Evolutionary conservation across 2,329 filamentous ascomycete genomes (phyloP).

Genomic region (Neocucurbitaria cava): DNA sequence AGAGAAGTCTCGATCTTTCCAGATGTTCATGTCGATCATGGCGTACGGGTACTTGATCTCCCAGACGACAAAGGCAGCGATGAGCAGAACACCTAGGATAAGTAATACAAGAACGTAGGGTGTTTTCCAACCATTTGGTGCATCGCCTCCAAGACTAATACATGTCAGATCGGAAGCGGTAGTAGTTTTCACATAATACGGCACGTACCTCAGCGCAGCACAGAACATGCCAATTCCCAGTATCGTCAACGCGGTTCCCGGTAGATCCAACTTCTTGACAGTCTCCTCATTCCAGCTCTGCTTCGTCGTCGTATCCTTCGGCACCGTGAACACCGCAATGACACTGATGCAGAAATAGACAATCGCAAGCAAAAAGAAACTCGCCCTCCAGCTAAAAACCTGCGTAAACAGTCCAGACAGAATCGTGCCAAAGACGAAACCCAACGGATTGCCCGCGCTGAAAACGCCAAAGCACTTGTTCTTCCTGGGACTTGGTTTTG

Average conservation of each 20-base stretch:
- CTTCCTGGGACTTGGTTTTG: conserved; percentile 66
- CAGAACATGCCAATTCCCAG: conserved; percentile 71
- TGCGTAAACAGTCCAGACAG: conserved; percentile 68
- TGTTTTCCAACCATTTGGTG: conserved; percentile 67
- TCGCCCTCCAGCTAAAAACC: conserved; percentile 68
- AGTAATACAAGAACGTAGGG: conserved; percentile 69
- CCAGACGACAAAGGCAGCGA: conserved; percentile 68
- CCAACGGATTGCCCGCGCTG: conserved; percentile 63
- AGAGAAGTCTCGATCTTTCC: conserved; percentile 69
- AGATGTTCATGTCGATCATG: conserved; percentile 62
- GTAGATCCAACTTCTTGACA: conserved; percentile 65
- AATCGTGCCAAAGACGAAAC: conserved; percentile 65
- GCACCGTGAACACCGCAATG: conserved; percentile 67
- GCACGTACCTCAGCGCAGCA: conserved; percentile 63
- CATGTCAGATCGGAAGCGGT: conserved; percentile 23
- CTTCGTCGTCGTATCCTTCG: conserved; percentile 59
- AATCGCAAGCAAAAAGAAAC: conserved; percentile 68
- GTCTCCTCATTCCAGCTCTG: conserved; percentile 55
- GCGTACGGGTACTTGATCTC: conserved; percentile 60
- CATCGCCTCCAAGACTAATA: conserved; percentile 58
- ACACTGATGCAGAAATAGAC: conserved; percentile 67
- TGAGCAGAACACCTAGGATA: conserved; percentile 63
- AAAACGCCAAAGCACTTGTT: conserved; percentile 71
- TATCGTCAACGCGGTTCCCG: conserved; percentile 67
- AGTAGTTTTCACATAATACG: neutral